Base-by-base conservation (phyloP, 192 early-diverging fungal genomes). In the Coemansia sp. region DNA sequence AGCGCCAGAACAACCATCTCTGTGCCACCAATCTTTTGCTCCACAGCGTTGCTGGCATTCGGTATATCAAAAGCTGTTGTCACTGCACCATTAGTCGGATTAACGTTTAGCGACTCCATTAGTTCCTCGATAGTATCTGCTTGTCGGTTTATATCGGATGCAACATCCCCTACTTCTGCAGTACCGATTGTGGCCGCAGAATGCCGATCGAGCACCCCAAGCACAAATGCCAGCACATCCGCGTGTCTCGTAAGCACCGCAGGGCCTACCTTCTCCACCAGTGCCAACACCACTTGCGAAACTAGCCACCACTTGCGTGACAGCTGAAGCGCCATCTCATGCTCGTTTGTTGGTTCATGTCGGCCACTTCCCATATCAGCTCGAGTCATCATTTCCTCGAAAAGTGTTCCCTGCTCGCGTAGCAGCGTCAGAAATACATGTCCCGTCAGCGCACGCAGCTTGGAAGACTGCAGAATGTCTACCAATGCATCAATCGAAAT, bases 341-440 rank as follows among this genome's bases (percentile, higher is more conserved):
- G 5, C 4, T 14, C 38, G 14, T 44, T 44, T 6, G 62, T 24
- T 14, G 14, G 12, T 16, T 44, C 12, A 16, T 44, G 38, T 23
- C 21, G 26, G 21, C 21, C 23, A 7, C 54, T 31, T 9, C 47
- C 49, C 3, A 9, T 19, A 7, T 31, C 26, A 28, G 73, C 58
- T 7, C 57, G 57, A 22, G 64, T 54, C 57, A 50, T 67, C 59
- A 81, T 74, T 65, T 44, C 86, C 68, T 41, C 81, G 22, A 14
- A 21, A 73, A 53, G 81, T 74, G 64, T 71, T 31, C 67, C 67
- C 19, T 92, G 91, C 51, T 91, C 85, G 44, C 89, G 88, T 50
- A 93, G 61, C 27, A 95, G 65, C 54, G 82, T 83, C 59, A 95
- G 81, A 65, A 93, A 95, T 19, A 95, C 73, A 48, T 87, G 89